These are phyloP conservation scores for Nakazawaea molendinolei DNA, from an alignment of 805 yeast genomes.

Conservation along the genomic window DNA sequence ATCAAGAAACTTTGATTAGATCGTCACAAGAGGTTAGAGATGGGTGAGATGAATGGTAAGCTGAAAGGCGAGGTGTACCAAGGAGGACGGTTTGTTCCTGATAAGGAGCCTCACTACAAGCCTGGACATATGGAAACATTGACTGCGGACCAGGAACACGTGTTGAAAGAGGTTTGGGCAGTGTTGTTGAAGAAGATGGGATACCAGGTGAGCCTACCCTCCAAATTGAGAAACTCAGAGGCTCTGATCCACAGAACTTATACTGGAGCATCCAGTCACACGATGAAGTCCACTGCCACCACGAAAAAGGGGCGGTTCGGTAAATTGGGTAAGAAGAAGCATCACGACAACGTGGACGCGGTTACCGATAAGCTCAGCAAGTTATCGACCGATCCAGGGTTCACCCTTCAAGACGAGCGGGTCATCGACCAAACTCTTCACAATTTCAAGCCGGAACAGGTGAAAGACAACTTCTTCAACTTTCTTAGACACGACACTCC, in stretches of 20 bases:
- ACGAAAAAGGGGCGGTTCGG: conserved; percentile 3
- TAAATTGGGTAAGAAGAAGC: conserved; percentile 20
- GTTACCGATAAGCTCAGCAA: conserved; percentile 13
- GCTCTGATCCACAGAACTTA: conserved; percentile 13
- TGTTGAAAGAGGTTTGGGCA: conserved; percentile 68
- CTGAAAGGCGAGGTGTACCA: no score
- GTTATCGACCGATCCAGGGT: conserved; percentile 22
- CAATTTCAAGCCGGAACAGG: conserved; percentile 42
- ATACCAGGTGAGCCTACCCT: conserved; percentile 26
- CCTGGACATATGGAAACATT: conserved; percentile 40
- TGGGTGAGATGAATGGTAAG: no score
- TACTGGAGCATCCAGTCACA: conserved; percentile 19
- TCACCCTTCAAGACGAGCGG: conserved; percentile 24
- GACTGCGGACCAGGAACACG: conserved; percentile 51
- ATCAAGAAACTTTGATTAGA: no score
- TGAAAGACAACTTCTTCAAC: conserved; percentile 48
- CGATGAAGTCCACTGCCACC: conserved; percentile 10
- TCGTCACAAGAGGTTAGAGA: no score
- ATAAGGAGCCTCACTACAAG: conserved; percentile 4
- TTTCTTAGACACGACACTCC: conserved; percentile 72
- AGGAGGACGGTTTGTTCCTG: conserved; percentile 12
- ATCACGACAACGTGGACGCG: conserved; percentile 19
- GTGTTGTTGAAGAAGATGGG: conserved; percentile 57
- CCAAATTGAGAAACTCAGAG: conserved; percentile 11
- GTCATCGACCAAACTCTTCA: conserved; percentile 43